A percentile compares a stretch with the other conserved stretches of the same genome.
Evolutionary conservation across 1,284 basidiomycete species (phyloP).

Genomic region (Volvariella surrecta): DNA sequence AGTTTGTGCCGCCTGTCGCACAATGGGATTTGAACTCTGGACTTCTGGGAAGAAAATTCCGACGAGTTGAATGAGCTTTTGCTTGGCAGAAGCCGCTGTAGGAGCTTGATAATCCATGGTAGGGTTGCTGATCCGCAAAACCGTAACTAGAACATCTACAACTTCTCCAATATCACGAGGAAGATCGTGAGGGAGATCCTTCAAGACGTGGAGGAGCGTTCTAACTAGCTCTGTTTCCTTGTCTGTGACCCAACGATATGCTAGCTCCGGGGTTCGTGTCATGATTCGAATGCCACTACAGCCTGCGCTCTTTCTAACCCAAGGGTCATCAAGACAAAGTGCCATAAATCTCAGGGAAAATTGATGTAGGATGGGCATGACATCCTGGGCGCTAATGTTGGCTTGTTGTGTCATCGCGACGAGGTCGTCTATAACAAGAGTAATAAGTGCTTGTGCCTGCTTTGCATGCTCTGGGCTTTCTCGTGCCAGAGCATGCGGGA

Average conservation of each 20-base stretch:
- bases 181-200: conserved; percentile 91
- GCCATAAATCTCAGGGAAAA: conserved; percentile 75
- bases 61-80: conserved; percentile 57
- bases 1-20: conserved; percentile 79
- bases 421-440: conserved; percentile 61
- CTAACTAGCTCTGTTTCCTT: conserved; percentile 89
- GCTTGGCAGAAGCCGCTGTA: conserved; percentile 31
- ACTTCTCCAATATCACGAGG: conserved; percentile 80
- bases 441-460: conserved; percentile 53
- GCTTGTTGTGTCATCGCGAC: conserved; percentile 43
- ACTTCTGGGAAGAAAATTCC: conserved; percentile 89
- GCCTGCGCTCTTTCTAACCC: conserved; percentile 83
- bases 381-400: conserved; percentile 41
- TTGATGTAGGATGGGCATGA: conserved; percentile 63
- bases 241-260: conserved; percentile 78
- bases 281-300: conserved; percentile 80
- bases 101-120: conserved; percentile 36
- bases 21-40: conserved; percentile 80
- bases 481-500: conserved; percentile 64
- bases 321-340: conserved; percentile 84
- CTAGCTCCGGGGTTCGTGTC: conserved; percentile 63
- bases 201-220: conserved; percentile 88
- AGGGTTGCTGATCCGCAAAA: conserved; percentile 68
- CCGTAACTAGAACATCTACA: conserved; percentile 68
- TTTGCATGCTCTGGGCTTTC: conserved; percentile 52